These are phyloP conservation scores for Gossypium turneri DNA, from an alignment of 345 rosid species.

Conservation along the genomic window DNA sequence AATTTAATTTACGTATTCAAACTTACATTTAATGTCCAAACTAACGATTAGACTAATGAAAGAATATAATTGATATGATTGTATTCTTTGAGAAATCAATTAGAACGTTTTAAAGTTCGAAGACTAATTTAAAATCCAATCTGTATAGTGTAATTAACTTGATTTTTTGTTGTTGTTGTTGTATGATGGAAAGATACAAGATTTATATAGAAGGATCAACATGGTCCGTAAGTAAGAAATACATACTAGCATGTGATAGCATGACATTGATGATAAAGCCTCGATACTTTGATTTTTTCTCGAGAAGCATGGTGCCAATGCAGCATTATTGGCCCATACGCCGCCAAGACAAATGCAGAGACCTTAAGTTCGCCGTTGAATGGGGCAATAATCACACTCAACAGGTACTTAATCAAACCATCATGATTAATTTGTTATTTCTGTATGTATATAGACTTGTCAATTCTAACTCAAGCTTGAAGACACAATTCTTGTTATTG, in stretches of 20 bases:
- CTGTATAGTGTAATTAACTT: no score
- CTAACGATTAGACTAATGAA: no score
- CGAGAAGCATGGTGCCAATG: slow-evolving; percentile 33
- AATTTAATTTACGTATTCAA: no score
- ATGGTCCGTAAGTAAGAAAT: slow-evolving; percentile 45
- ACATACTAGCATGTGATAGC: slow-evolving; percentile 38
- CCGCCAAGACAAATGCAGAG: slow-evolving; percentile 15
- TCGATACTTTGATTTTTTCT: slow-evolving; percentile 27
- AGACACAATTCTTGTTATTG: background rate
- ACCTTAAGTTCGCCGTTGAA: slow-evolving; percentile 33
- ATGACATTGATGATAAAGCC: slow-evolving; percentile 29
- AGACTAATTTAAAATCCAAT: no score
- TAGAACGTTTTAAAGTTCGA: no score
- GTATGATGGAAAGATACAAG: slow-evolving; percentile 23
- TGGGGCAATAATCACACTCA: slow-evolving; percentile 33
- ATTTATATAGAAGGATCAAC: slow-evolving; percentile 35
- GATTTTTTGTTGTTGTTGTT: no score
- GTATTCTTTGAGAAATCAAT: no score
- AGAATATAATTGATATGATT: no score
- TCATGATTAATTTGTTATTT: background rate
- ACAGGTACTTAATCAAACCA: slow-evolving; percentile 15
- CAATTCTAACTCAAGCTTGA: background rate
- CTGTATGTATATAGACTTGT: background rate
- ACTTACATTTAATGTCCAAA: no score
- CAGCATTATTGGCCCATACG: slow-evolving; percentile 45